Conservation (phyloP, 2,329 filamentous ascomycete species). For the Penicillium sp. region DNA sequence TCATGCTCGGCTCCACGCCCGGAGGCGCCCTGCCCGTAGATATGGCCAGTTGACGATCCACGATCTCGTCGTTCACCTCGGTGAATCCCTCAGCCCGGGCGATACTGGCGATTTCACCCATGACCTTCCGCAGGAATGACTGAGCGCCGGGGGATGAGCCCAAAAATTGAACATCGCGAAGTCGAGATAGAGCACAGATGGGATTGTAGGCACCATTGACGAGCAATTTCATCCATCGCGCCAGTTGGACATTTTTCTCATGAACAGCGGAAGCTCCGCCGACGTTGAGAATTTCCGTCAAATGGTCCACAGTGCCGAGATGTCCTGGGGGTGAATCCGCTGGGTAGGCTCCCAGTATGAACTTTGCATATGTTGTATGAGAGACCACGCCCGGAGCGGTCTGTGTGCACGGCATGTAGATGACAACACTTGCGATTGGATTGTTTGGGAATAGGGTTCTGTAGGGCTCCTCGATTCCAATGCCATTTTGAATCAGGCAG, state of each 20-base stretch:
- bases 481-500: not conserved
- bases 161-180: slow-evolving; percentile 1
- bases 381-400: not conserved
- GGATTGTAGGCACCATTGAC: not conserved
- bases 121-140: not conserved
- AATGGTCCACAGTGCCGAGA: not conserved
- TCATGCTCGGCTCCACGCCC: not conserved
- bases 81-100: not conserved
- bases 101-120: not conserved
- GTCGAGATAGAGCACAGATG: not conserved
- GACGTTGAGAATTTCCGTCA: not conserved
- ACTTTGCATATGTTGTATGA: not conserved
- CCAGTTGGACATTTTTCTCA: not conserved
- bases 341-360: not conserved
- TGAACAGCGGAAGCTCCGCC: not conserved
- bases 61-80: not conserved
- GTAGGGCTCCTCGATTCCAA: not conserved
- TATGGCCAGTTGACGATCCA: not conserved
- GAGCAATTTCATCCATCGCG: not conserved
- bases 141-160: not conserved
- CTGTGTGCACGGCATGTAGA: slow-evolving; percentile 1
- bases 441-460: not conserved
- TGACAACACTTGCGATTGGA: not conserved
- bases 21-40: not conserved
- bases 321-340: not conserved